Base-by-base conservation (phyloP, 768 basidiomycete species). In the Obba rivulosa region DNA sequence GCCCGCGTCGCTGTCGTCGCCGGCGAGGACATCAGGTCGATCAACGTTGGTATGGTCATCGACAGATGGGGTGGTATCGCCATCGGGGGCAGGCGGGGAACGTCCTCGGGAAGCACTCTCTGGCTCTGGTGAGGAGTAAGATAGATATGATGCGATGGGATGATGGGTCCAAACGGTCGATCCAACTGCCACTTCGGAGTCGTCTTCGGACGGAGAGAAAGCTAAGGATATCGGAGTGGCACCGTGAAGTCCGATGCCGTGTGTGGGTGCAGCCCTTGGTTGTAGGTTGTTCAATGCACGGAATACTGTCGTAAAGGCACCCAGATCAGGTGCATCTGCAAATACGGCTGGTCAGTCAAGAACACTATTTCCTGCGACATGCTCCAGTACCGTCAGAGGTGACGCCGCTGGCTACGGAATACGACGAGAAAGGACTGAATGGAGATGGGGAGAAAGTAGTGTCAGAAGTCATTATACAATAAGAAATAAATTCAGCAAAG, bases 111-210 rank as follows among this genome's bases (percentile, higher is more conserved):
- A 38, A 35, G 50, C 13, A 31, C 39, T 34, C 48, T 35, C 51
- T 49, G 28, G 28, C 28, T 42, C 58, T 49, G 43, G 62, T 39
- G 54, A 58, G 46, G 69, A 68, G 42, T 60, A 51, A 10, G 67
- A 63, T 22, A 86, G 70, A 63, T 85, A 86, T 22, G 77, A 74
- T 5, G 78, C 76, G 18, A 83, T 77, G 11, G 73, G 74, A 3
- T 69, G 69, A 31, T 80, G 77, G 14, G 72, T 71, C 85, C 85
- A 87, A 24, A 83, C 82, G 1, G 83, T 83, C 28, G 83, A 81
- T 4, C 74, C 74, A 24, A 59, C 58, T 55, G 58, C 52, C 13
- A 59, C 57, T 49, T 65, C 63, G 5, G 64, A 64, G 34, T 73
- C 69, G n/a, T 70, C 63, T 23, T 73, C 74, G 5, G 71, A 73